Conservation (phyloP, 2,329 filamentous ascomycete species). For the Xylaria sp. region DNA sequence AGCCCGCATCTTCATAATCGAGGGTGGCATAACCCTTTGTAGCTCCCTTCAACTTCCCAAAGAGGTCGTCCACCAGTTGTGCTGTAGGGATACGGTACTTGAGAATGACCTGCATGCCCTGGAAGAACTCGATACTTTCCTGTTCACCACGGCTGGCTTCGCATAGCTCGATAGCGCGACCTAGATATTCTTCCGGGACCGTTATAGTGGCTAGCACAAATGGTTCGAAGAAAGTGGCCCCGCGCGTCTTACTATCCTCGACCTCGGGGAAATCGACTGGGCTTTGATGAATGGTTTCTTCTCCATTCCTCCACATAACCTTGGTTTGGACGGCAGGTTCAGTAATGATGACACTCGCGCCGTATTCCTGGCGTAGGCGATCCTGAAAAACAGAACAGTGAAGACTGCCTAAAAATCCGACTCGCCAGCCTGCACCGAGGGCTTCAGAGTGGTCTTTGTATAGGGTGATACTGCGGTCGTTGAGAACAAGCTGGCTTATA, state of each 20-base stretch:
- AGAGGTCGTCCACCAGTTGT: conserved; percentile 95
- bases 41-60: conserved; percentile 91
- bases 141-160: conserved; percentile 90
- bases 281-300: conserved; percentile 81
- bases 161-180: conserved; percentile 93
- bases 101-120: conserved; percentile 89
- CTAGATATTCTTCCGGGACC: conserved; percentile 91
- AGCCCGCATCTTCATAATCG: conserved; percentile 96
- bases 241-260: conserved; percentile 59
- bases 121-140: conserved; percentile 89
- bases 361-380: conserved; percentile 91
- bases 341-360: conserved; percentile 94
- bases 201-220: conserved; percentile 81
- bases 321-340: conserved; percentile 95
- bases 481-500: conserved; percentile 91
- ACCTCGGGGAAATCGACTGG: conserved; percentile 86
- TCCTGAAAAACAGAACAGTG: conserved; percentile 99
- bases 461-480: conserved; percentile 92
- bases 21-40: conserved; percentile 96
- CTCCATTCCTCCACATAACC: conserved; percentile 80
- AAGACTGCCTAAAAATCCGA: conserved; percentile 94
- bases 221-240: conserved; percentile 62
- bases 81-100: conserved; percentile 90
- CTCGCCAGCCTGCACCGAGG: conserved; percentile 89
- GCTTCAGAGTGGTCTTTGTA: conserved; percentile 96